Evolutionary conservation across 495 filamentous ascomycete genomes (phyloP).

Genomic region (Poronia punctata): DNA sequence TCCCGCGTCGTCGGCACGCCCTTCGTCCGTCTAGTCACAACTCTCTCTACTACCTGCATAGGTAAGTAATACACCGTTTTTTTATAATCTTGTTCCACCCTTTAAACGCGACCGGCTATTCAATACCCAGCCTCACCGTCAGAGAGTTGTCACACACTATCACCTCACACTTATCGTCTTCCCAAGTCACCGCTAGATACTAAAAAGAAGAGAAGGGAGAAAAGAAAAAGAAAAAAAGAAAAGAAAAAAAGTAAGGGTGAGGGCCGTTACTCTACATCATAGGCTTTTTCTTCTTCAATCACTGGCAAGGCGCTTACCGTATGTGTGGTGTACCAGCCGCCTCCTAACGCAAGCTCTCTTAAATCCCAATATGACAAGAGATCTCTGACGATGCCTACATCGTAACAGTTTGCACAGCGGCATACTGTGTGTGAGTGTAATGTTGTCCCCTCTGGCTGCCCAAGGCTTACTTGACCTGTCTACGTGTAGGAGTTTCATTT

Average conservation of each 20-base stretch:
- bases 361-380: too few relatives aligned
- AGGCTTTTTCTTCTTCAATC: too few relatives aligned
- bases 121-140: conserved; percentile 6
- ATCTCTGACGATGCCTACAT: conserved; percentile 10
- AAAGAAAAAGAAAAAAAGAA: too few relatives aligned
- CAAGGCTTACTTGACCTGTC: neutral
- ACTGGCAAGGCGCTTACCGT: too few relatives aligned
- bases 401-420: conserved; percentile 7
- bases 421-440: conserved; percentile 1
- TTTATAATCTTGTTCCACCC: too few relatives aligned
- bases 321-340: too few relatives aligned
- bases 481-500: conserved; percentile 5
- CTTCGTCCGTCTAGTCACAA: conserved; percentile 3
- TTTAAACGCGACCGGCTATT: conserved; percentile 5
- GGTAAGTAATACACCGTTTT: too few relatives aligned
- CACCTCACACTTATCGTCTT: conserved; percentile 1
- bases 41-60: conserved; percentile 6
- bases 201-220: too few relatives aligned
- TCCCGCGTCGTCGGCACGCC: conserved; percentile 1
- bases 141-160: conserved; percentile 4
- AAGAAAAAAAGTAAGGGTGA: too few relatives aligned
- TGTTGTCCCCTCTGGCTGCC: neutral
- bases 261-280: too few relatives aligned
- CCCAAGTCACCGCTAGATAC: conserved; percentile 2
- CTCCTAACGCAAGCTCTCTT: too few relatives aligned